A percentile compares a stretch with the other conserved stretches of the same genome.
Conservation (phyloP, 805 yeast species). For the Zygosaccharomyces pseudorouxii region DNA sequence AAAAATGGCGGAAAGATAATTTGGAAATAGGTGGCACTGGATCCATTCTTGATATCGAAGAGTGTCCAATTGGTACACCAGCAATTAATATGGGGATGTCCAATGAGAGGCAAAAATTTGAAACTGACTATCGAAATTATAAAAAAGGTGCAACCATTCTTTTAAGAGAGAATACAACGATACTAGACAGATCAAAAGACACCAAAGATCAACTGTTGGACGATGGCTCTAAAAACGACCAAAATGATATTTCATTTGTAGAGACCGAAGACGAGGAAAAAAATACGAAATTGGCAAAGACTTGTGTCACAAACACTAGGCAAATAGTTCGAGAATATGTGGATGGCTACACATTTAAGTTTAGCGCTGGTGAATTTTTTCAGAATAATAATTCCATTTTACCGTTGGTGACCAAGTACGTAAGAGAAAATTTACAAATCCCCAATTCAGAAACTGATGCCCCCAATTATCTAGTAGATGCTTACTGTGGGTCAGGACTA, state of each 20-base stretch:
- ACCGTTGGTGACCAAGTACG: slow-evolving; percentile 78
- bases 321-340: slow-evolving; percentile 75
- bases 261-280: slow-evolving; percentile 31
- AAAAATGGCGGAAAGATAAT: slow-evolving; percentile 53
- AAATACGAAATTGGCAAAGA: slow-evolving; percentile 43
- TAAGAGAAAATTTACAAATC: slow-evolving; percentile 59
- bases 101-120: slow-evolving; percentile 59
- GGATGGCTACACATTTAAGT: slow-evolving; percentile 73
- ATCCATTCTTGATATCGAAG: slow-evolving; percentile 83
- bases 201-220: slow-evolving; percentile 35
- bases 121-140: slow-evolving; percentile 41
- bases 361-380: slow-evolving; percentile 93
- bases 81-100: slow-evolving; percentile 69
- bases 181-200: slow-evolving; percentile 27
- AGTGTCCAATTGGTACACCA: slow-evolving; percentile 82
- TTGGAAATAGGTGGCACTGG: slow-evolving; percentile 51
- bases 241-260: slow-evolving; percentile 38
- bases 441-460: slow-evolving; percentile 39
- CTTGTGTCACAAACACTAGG: slow-evolving; percentile 75
- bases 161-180: slow-evolving; percentile 69
- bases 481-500: slow-evolving; percentile 94
- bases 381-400: slow-evolving; percentile 92
- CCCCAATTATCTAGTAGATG: slow-evolving; percentile 77
- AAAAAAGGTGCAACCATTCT: slow-evolving; percentile 84
- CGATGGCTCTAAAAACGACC: slow-evolving; percentile 45